phyloP scores from a whole-genome alignment of 2,329 filamentous ascomycete species.

The Chaetomium sp. region DNA sequence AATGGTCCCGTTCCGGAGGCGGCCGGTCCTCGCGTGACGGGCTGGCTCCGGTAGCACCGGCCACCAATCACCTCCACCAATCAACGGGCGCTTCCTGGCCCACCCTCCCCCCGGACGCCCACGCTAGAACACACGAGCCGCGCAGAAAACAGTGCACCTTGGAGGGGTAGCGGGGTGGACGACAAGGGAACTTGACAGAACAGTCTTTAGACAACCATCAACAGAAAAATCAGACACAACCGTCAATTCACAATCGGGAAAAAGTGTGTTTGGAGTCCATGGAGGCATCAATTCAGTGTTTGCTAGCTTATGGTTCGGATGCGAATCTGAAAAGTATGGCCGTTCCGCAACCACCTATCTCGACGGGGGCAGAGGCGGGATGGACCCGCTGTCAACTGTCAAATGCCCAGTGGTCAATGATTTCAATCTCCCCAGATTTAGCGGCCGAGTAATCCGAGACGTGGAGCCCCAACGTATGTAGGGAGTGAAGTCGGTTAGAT shows the following conservation, averaged over 20 bases:
- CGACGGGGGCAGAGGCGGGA: background rate
- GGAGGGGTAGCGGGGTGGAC: constrained; percentile 23
- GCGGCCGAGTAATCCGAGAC: constrained; percentile 29
- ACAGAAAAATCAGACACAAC: background rate
- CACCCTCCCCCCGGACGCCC: constrained; percentile 7
- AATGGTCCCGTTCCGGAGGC: constrained; percentile 19
- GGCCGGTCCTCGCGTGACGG: constrained; percentile 22
- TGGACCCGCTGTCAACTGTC: constrained; percentile 19
- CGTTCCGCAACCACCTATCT: background rate
- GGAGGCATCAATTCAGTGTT: background rate
- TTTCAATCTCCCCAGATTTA: constrained; percentile 13
- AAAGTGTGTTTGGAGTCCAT: background rate
- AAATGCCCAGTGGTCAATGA: background rate
- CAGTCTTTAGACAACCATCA: background rate
- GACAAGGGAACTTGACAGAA: background rate
- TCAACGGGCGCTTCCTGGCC: constrained; percentile 8
- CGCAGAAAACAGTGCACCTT: constrained; percentile 9
- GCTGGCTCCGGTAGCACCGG: constrained; percentile 8
- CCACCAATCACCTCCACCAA: constrained; percentile 31
- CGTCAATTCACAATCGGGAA: background rate
- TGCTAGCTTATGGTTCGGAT: background rate
- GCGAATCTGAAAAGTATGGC: background rate
- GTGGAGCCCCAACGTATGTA: constrained; percentile 26
- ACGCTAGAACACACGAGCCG: constrained; percentile 1
- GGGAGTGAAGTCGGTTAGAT: background rate